Conservation (phyloP, 208 protist genomes). For the Acanthamoeba triangularis region DNA sequence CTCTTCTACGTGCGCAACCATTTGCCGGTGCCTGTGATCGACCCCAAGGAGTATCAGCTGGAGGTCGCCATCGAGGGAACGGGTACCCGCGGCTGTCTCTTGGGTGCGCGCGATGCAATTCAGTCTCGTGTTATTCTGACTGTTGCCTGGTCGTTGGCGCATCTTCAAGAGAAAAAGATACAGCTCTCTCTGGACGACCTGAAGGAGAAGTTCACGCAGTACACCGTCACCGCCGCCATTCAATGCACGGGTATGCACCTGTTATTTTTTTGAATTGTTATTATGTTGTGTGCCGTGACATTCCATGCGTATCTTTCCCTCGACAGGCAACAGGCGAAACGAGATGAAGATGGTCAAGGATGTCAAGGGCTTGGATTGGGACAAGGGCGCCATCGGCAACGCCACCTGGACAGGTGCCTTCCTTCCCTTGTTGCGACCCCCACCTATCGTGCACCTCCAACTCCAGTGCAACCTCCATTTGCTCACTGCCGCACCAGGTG, state of each 20-base stretch:
- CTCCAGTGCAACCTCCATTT: slow-evolving; percentile 2
- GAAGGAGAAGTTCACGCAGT: slow-evolving; percentile 83
- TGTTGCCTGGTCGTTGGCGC: background rate
- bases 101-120: too few species aligned
- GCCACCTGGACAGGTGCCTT: slow-evolving; percentile 17
- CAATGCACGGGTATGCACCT: slow-evolving; percentile 86
- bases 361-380: slow-evolving; percentile 60
- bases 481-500: slow-evolving; percentile 87
- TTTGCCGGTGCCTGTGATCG: slow-evolving; percentile 91
- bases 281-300: background rate
- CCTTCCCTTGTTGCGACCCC: background rate
- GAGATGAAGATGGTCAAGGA: slow-evolving; percentile 83
- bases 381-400: slow-evolving; percentile 60
- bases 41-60: slow-evolving; percentile 85
- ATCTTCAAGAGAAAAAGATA: slow-evolving; percentile 69
- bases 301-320: background rate
- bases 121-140: background rate
- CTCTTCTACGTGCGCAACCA: slow-evolving; percentile 93
- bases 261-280: too few species aligned
- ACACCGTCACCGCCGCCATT: slow-evolving; percentile 87
- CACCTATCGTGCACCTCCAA: too few species aligned
- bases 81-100: background rate
- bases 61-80: slow-evolving; percentile 79
- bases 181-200: slow-evolving; percentile 91
- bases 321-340: slow-evolving; percentile 89